Evolutionary conservation across 305 asterid species (phyloP), one percentile per base, ranked within the genome.

Genomic region (Fraxinus paxiana): DNA sequence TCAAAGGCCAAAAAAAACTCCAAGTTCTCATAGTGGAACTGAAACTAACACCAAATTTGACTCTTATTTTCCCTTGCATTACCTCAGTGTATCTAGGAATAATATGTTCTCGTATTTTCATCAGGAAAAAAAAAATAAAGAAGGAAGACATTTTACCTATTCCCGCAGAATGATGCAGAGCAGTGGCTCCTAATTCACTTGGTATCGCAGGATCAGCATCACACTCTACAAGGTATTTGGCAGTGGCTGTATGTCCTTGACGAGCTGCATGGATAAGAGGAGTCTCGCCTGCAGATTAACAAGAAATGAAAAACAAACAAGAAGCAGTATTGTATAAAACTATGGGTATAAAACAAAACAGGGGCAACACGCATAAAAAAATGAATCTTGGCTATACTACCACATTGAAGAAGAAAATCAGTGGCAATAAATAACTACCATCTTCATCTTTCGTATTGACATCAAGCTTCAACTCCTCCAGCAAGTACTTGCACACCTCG

Each of bases 261-360:
- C 97, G 85, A 61, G 99, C 96, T 87, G 98, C 97, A 73, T 96
- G 99, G 73, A 85, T 82, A 41, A 96, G 91, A 76, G 99, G 95
- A 81, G 98, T 96, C 82, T 96, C 99, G 31, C 97, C 99, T 95
- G 83, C 61, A 80, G 46, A 67, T 34, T n/a, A 83, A 79, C 38
- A 77, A 79, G 48, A 41, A 18, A 67, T 48, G 74, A 61, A 35
- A 75, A 70, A 78, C 28, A 59, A 75, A 63, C 7, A 30, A 35
- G 5, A 69, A 81, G 63, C 43, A 78, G 13, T 54, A 17, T 54
- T 17, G 63, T 54, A 51, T n/a, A 51, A 51, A 31, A 71, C 6
- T 2, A 54, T 43, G 10, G 24, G 28, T 20, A 18, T 59, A 59
- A 59, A 17, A 20, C 69, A 17, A 59, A 20, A 59, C 31, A 20